Conservation (phyloP, 306 rosid genomes). For the Medicago truncatula region MtrunA17r5.0-ANR NC_053043.1:1172501-1173000, state of each 20-base stretch:
- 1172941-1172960: not conserved
- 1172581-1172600: conserved; percentile 93
- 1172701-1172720: conserved; percentile 17
- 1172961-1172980: not conserved
- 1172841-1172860: not conserved
- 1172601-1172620: conserved; percentile 91
- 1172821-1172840: not conserved
- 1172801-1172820: conserved; percentile 9
- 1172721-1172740: conserved; percentile 37
- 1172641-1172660: conserved; percentile 26
- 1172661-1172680: conserved; percentile 13
- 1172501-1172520: conserved; percentile 80
- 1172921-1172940: not conserved
- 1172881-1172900: not conserved
- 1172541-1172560: conserved; percentile 65
- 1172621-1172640: conserved; percentile 47
- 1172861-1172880: conserved; percentile 5
- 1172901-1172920: not conserved
- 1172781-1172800: conserved; percentile 8
- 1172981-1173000: conserved; percentile 11
- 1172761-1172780: conserved; percentile 30
- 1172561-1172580: conserved; percentile 83
- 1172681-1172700: not conserved
- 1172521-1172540: conserved; percentile 83
- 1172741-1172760: not conserved